phyloP scores from a whole-genome alignment of 1,284 basidiomycete species.

The Leucoagaricus sp. region DNA sequence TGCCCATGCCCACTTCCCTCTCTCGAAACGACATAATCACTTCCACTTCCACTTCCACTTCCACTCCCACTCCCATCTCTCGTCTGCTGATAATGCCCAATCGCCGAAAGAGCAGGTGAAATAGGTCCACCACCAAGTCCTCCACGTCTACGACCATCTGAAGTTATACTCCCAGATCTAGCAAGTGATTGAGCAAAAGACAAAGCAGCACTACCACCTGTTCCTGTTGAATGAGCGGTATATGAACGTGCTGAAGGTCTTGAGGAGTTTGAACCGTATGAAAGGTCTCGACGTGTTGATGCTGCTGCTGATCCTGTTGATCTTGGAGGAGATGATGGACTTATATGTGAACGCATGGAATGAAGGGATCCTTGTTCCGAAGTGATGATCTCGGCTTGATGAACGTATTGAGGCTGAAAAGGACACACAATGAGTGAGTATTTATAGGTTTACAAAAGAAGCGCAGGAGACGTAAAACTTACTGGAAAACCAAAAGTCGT shows the following conservation, averaged over 20 bases:
- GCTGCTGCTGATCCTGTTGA: slow-evolving; percentile 54
- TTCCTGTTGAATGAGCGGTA: slow-evolving; percentile 22
- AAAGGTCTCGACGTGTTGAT: slow-evolving; percentile 32
- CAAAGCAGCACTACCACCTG: slow-evolving; percentile 27
- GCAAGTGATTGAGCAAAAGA: slow-evolving; percentile 43
- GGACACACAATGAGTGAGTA: not conserved
- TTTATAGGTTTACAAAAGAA: not conserved
- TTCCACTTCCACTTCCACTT: not conserved
- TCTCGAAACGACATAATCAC: slow-evolving; percentile 15
- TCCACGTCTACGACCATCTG: slow-evolving; percentile 42
- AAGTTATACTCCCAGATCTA: slow-evolving; percentile 52
- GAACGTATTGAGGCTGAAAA: slow-evolving; percentile 40
- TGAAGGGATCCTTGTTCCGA: slow-evolving; percentile 65
- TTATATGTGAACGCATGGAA: slow-evolving; percentile 52
- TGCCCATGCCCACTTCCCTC: slow-evolving; percentile 13
- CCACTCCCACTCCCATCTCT: slow-evolving; percentile 13
- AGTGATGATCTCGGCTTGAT: slow-evolving; percentile 37
- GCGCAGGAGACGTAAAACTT: slow-evolving; percentile 39
- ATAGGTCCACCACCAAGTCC: slow-evolving; percentile 15
- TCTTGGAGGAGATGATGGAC: slow-evolving; percentile 38
- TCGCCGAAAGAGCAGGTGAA: slow-evolving; percentile 41
- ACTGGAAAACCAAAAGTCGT: slow-evolving; percentile 71
- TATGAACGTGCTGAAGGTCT: slow-evolving; percentile 49
- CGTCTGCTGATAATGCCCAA: slow-evolving; percentile 29
- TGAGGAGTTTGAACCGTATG: slow-evolving; percentile 40